phyloP scores from a whole-genome alignment of 1,284 basidiomycete genomes.

The Malassezia dermatis region DNA sequence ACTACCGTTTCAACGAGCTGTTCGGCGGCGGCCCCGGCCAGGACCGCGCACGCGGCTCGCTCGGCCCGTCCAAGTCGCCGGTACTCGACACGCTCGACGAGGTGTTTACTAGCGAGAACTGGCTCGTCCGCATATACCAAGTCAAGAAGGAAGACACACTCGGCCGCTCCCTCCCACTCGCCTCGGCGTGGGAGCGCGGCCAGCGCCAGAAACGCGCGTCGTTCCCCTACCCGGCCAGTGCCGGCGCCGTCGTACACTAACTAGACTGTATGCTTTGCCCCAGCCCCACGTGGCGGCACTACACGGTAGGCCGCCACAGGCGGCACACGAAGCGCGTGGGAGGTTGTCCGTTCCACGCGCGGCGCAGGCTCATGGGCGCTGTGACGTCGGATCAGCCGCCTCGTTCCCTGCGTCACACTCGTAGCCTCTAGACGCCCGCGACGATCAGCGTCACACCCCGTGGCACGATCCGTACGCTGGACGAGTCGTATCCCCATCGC shows the following conservation, averaged over 20 bases:
- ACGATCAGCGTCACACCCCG: constrained; percentile 24
- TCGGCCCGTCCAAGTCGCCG: constrained; percentile 26
- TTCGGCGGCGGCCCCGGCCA: constrained; percentile 49
- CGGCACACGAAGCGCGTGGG: constrained; percentile 1
- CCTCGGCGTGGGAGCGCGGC: constrained; percentile 71
- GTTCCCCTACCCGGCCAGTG: neutral
- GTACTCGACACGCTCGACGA: constrained; percentile 42
- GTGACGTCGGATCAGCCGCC: neutral
- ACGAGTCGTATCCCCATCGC: constrained; percentile 11
- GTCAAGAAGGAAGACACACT: constrained; percentile 90
- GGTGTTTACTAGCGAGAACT: constrained; percentile 46
- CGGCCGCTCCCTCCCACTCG: constrained; percentile 60
- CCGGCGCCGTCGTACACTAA: constrained; percentile 6
- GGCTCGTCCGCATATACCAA: constrained; percentile 67
- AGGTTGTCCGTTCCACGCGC: neutral
- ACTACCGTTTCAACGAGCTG: constrained; percentile 45
- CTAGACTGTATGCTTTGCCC: neutral
- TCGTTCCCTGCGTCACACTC: constrained; percentile 7
- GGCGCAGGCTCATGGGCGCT: constrained; percentile 3
- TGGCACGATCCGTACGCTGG: constrained; percentile 21
- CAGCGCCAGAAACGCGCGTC: constrained; percentile 59
- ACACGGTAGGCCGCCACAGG: neutral
- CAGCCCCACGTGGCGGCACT: constrained; percentile 6
- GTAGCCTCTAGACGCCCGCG: neutral
- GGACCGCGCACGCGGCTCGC: constrained; percentile 36